Evolutionary conservation across 805 yeast genomes (phyloP).

Genomic region (Saccharomyces eubayanus): DNA sequence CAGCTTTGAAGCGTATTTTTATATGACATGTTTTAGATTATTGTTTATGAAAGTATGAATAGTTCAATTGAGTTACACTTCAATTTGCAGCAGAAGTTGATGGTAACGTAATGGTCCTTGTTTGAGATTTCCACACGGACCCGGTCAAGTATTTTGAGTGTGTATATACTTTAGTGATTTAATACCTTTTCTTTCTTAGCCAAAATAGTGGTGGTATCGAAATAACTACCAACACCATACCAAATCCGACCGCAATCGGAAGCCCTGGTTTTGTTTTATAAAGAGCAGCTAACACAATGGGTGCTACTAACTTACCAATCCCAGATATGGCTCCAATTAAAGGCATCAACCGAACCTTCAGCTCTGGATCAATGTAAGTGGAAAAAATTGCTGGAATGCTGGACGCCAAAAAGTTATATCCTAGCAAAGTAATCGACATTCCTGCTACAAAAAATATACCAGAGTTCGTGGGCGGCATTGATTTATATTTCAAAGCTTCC

Average conservation of each 20-base stretch:
- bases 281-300: slow-evolving; percentile 5
- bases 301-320: slow-evolving; percentile 4
- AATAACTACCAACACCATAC: slow-evolving; percentile 4
- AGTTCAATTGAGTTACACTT: too few species aligned
- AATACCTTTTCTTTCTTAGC: slow-evolving; percentile 1
- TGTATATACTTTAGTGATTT: neutral
- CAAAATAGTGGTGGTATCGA: slow-evolving; percentile 4
- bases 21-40: too few species aligned
- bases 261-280: slow-evolving; percentile 3
- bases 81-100: too few species aligned
- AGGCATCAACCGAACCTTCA: slow-evolving; percentile 5
- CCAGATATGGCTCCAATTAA: slow-evolving; percentile 5
- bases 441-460: slow-evolving; percentile 6
- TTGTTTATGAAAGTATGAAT: too few species aligned
- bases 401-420: slow-evolving; percentile 4
- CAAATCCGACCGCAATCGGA: slow-evolving; percentile 3
- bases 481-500: slow-evolving; percentile 1
- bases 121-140: too few species aligned
- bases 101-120: too few species aligned
- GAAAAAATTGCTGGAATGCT: slow-evolving; percentile 6
- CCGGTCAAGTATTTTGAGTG: too few species aligned
- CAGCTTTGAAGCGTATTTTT: too few species aligned
- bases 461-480: slow-evolving; percentile 1
- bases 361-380: slow-evolving; percentile 2
- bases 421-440: slow-evolving; percentile 3